Conservation (phyloP, 495 filamentous ascomycete genomes). For the Tuber melanosporum region DNA sequence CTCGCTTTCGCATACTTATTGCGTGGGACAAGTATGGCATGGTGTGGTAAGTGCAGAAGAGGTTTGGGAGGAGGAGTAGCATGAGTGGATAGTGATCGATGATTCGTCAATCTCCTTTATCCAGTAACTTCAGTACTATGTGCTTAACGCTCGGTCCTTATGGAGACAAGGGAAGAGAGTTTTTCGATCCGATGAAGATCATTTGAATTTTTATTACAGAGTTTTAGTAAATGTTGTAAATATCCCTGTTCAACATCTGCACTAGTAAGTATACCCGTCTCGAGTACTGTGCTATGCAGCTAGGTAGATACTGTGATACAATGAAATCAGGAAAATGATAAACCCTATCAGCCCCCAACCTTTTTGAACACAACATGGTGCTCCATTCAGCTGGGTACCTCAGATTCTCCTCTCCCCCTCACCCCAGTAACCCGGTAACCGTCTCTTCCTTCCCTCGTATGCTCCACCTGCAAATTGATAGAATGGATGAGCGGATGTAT, state of each 20-base stretch:
- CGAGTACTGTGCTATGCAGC: neutral
- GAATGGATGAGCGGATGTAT: neutral
- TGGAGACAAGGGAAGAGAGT: neutral
- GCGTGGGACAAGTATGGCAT: neutral
- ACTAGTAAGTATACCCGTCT: neutral
- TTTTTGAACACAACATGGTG: neutral
- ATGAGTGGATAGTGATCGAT: neutral
- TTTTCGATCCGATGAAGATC: neutral
- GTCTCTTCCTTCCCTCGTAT: neutral
- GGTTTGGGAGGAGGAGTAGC: neutral
- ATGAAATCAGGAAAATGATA: neutral
- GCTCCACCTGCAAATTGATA: neutral
- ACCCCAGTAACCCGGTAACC: neutral
- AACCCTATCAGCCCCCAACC: neutral
- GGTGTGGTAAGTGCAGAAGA: neutral
- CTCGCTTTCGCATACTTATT: neutral
- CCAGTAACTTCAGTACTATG: neutral
- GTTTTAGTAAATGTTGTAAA: neutral
- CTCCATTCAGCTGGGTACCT: neutral
- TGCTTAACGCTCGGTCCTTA: neutral
- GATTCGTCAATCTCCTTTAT: neutral
- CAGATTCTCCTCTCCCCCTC: neutral
- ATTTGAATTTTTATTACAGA: neutral
- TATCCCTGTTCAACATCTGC: neutral
- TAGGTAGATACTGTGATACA: neutral